Base-by-base conservation (phyloP, 495 filamentous ascomycete genomes). In the Neurospora sp. region DNA sequence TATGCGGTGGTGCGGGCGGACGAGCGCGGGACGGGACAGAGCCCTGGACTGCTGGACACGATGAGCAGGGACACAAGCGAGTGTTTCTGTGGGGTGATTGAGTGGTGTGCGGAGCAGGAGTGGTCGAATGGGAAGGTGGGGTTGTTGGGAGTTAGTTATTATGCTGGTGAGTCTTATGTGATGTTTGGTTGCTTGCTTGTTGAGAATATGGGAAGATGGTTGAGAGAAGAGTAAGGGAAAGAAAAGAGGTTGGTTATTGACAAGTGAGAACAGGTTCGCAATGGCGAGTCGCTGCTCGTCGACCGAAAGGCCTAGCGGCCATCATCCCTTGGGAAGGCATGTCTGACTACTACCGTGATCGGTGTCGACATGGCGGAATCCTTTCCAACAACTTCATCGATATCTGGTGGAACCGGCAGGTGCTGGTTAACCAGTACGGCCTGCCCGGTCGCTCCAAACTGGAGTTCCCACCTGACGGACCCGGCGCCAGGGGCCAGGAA, bases 321-420 rank as follows among this genome's bases (percentile, higher is more conserved):
- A 90, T 91, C 14, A 83, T 91, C 12, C 89, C 89, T 0, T 91
- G 89, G 89, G 89, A 91, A 75, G 89, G 89, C n/a, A 89, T 91
- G 87, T 87, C 85, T 1, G 89, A 91, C 72, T 90, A 89, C 71
- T 91, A 91, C 75, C 85, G 88, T 0, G 89, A 91, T 71, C 81
- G 87, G 3, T 89, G 86, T 77, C 82, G 88, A 5, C 90, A 91
- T 72, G 90, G 90, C 4, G 90, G 90, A 2, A 91, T 92, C 53
- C 78, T 90, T 38, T 89, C 87, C 1, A 87, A 90, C 76, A 79
- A 78, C 3, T 91, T 91, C 77, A 89, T 91, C 74, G 79, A 83
- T 42, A 86, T 88, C 72, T 91, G 89, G 89, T 91, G 89, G 89
- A 82, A 89, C 77, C 82, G 89, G 1, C 89, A 91, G 78, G 88